Percentiles rank a stretch among this genome's conserved stretches.
These are phyloP conservation scores for Lipomyces yamadae DNA, from an alignment of 805 yeast species.

Conservation along the genomic window DNA sequence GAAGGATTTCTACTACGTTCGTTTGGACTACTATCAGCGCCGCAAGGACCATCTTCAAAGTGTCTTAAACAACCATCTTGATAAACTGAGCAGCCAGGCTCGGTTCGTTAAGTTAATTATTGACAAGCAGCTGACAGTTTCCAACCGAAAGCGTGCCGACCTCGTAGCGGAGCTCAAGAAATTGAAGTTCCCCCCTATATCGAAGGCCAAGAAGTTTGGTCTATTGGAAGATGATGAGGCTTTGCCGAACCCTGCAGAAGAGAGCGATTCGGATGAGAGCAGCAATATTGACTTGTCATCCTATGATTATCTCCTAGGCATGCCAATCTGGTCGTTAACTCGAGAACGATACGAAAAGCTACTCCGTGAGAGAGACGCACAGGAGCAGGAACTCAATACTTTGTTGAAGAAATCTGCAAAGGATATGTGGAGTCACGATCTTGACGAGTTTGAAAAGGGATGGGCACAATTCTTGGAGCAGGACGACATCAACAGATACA, in stretches of 20 bases:
- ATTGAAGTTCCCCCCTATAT: constrained; percentile 64
- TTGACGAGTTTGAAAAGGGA: constrained; percentile 68
- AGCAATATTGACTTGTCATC: constrained; percentile 42
- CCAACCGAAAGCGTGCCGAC: constrained; percentile 71
- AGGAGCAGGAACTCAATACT: constrained; percentile 69
- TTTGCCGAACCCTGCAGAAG: constrained; percentile 52
- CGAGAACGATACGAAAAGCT: constrained; percentile 83
- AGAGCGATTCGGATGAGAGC: constrained; percentile 46
- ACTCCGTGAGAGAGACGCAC: constrained; percentile 70
- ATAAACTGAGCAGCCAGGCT: constrained; percentile 79
- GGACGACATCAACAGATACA: constrained; percentile 50
- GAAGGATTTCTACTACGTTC: constrained; percentile 79
- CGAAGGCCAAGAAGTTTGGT: constrained; percentile 33
- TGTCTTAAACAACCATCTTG: constrained; percentile 73
- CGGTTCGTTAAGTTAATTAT: constrained; percentile 89
- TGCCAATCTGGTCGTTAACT: constrained; percentile 94
- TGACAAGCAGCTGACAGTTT: constrained; percentile 68
- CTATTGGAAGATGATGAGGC: constrained; percentile 72
- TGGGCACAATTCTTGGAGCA: constrained; percentile 71
- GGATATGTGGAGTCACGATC: constrained; percentile 85
- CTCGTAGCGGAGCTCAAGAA: constrained; percentile 67
- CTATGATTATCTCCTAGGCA: constrained; percentile 86
- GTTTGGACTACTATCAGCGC: constrained; percentile 87
- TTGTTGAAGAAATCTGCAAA: constrained; percentile 74
- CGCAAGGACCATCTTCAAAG: constrained; percentile 80